Evolutionary conservation across 2,329 filamentous ascomycete species (phyloP).

Genomic region (Cordyceps javanica): DNA sequence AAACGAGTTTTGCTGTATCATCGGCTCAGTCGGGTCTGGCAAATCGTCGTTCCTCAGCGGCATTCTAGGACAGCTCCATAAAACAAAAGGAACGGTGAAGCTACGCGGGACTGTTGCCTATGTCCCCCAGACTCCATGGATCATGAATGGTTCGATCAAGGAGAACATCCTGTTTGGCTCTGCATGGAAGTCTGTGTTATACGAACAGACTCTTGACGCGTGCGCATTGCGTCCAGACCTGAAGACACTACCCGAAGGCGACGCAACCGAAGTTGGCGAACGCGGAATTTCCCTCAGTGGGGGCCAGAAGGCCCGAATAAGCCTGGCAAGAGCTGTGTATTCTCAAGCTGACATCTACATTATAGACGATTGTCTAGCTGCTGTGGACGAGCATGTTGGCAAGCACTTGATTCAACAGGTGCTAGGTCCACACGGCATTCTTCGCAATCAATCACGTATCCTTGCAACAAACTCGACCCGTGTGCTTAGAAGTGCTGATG

Average conservation of each 20-base stretch:
- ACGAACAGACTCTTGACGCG: conserved; percentile 77
- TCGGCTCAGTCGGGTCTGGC: conserved; percentile 78
- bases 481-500: conserved; percentile 75
- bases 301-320: conserved; percentile 83
- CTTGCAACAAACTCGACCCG: conserved; percentile 86
- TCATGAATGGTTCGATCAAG: conserved; percentile 87
- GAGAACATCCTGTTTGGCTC: conserved; percentile 92
- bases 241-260: conserved; percentile 76
- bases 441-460: conserved; percentile 74
- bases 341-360: conserved; percentile 84
- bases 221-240: conserved; percentile 83
- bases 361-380: conserved; percentile 80
- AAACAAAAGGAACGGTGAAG: conserved; percentile 69
- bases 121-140: conserved; percentile 83
- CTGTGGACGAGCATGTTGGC: conserved; percentile 87
- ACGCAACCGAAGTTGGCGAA: conserved; percentile 86
- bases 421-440: conserved; percentile 68
- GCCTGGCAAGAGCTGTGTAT: conserved; percentile 81
- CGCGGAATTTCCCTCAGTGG: conserved; percentile 85
- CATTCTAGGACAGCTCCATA: conserved; percentile 80
- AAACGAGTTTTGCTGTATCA: conserved; percentile 78
- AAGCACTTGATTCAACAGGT: conserved; percentile 86
- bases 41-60: conserved; percentile 85
- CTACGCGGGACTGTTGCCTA: conserved; percentile 75
- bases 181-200: conserved; percentile 80